These are phyloP conservation scores for Rhynchospora tenuis DNA, from an alignment of 176 grass and related monocot genomes.

Conservation along the genomic window DNA sequence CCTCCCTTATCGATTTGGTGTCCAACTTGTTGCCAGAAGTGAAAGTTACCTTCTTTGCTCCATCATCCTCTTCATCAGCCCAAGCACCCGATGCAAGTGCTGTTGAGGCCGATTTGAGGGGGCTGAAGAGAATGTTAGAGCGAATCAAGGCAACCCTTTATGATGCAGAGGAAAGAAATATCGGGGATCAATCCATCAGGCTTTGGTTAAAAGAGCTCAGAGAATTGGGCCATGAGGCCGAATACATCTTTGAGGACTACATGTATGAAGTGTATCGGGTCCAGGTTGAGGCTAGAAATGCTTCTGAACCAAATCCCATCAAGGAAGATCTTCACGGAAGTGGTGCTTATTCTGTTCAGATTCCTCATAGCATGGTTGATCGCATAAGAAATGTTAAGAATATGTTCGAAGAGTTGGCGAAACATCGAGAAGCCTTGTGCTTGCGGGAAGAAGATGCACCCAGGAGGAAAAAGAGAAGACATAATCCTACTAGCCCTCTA, in stretches of 20 bases:
- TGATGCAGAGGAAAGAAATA: conserved; percentile 21
- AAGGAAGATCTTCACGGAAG: neutral
- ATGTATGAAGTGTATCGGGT: neutral
- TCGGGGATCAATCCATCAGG: neutral
- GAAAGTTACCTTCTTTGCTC: neutral
- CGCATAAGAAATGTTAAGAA: neutral
- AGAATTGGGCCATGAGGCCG: neutral
- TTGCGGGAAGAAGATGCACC: neutral
- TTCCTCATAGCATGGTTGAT: conserved; percentile 1
- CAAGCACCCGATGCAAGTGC: neutral
- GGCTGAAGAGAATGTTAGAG: conserved; percentile 9
- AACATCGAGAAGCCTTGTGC: neutral
- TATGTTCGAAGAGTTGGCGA: conserved; percentile 18
- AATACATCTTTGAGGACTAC: conserved; percentile 19
- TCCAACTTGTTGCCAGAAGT: neutral
- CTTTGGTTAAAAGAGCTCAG: conserved; percentile 25
- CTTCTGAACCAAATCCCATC: neutral
- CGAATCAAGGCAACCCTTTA: conserved; percentile 11
- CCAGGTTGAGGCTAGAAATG: neutral
- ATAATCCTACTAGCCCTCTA: neutral
- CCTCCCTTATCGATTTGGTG: neutral
- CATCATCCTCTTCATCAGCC: neutral
- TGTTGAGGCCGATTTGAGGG: neutral
- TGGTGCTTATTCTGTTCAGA: neutral
- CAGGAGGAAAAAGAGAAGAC: neutral